Evolutionary conservation across 192 early-diverging fungal species (phyloP), one percentile per base, ranked within the genome.

Genomic region (Haplosporangium gracile): DNA sequence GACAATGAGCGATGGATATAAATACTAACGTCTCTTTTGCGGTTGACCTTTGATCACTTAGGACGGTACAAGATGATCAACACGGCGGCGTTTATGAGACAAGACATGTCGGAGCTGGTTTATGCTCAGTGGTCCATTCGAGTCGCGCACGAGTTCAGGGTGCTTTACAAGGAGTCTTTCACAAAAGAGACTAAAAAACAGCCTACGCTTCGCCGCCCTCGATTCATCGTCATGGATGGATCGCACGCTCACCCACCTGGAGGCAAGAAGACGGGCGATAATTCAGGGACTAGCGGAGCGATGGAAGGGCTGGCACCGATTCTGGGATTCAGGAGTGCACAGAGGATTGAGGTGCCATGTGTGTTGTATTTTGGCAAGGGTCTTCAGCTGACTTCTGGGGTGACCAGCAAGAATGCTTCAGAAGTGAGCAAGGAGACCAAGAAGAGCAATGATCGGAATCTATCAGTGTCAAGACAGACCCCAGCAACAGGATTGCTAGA

Each of bases 71-170:
- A 77, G 43, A 73, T 69, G n/a, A 80, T 85, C n/a, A 80, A 76
- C 26, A 18, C 83, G 2, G 10, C 60, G 3, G 83, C 78, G 11
- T 85, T 70, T 55, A 75, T 78, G 45, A 70, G 83, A 26, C 83
- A 68, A 5, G 83, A 85, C 49, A 60, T 80, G 51, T 55, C 78
- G 4, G 32, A 53, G 5, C 47, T 85, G 22, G 45, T 85, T 15
- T 85, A 85, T 49, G 70, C 83, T 7, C 83, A 85, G 20, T 80
- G 78, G 83, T 80, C 78, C 4, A 80, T 80, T 18, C 78, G 78
- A 32, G 47, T 77, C 5, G 70, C 70, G 2, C 69, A 75, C 47
- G 74, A 74, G 10, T 63, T 75, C 29, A 53, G 32, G 36, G 16
- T 63, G 0, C 20, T 80, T 0, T 7, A 16, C 38, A 68, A 43